These are phyloP conservation scores for Thraustotheca clavata DNA, from an alignment of 352 stramenopile species.

Conservation along the genomic window DNA sequence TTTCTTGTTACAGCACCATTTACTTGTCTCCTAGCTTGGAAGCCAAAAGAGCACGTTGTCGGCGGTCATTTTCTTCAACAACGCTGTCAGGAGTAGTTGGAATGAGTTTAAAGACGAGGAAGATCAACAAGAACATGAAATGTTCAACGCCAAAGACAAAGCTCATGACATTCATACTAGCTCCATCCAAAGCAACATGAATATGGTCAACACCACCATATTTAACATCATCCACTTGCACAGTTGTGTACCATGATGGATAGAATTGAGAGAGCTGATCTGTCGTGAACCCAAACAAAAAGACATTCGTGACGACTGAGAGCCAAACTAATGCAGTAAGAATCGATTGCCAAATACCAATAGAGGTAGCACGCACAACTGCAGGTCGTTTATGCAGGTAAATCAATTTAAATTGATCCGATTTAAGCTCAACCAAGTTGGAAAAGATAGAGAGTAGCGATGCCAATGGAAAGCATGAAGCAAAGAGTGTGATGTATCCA, in stretches of 20 bases:
- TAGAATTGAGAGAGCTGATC: conserved; percentile 45
- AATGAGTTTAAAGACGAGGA: conserved; percentile 25
- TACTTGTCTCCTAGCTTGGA: conserved; percentile 15
- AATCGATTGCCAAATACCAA: conserved; percentile 19
- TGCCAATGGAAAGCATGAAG: conserved; percentile 27
- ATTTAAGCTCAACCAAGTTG: conserved; percentile 28
- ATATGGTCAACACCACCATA: conserved; percentile 21
- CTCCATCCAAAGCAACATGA: conserved; percentile 23
- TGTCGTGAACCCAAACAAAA: conserved; percentile 21
- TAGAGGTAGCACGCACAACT: neutral
- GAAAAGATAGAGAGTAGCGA: conserved; percentile 23
- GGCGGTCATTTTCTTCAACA: conserved; percentile 2
- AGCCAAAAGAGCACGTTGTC: neutral
- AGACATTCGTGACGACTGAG: conserved; percentile 20
- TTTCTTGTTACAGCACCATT: no score
- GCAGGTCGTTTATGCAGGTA: conserved; percentile 12
- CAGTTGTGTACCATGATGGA: conserved; percentile 32
- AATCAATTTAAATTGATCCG: conserved; percentile 30
- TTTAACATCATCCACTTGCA: neutral
- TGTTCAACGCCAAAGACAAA: conserved; percentile 29
- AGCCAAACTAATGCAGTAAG: conserved; percentile 15
- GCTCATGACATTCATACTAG: conserved; percentile 24
- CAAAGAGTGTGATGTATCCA: conserved; percentile 29
- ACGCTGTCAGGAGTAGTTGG: conserved; percentile 24
- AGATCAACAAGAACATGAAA: conserved; percentile 28